Evolutionary conservation across 306 rosid species (phyloP).

Genomic region (Oxytropis ochrocephala): DNA sequence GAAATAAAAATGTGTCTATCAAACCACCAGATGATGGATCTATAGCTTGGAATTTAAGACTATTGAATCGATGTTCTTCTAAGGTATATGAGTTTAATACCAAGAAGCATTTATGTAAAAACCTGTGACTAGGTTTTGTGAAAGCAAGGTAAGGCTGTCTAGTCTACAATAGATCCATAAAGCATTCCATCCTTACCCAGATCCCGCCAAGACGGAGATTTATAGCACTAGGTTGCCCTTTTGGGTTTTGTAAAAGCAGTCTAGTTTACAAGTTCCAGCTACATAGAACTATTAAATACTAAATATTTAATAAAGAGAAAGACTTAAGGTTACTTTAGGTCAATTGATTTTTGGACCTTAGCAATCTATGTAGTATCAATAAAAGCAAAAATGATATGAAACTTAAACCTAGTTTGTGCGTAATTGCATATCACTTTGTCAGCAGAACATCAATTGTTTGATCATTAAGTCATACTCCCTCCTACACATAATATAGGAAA

Average conservation of each 20-base stretch:
- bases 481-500: too few species aligned
- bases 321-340: neutral
- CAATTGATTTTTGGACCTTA: conserved; percentile 1
- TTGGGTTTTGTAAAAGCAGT: neutral
- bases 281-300: neutral
- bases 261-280: neutral
- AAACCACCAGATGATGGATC: neutral
- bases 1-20: neutral
- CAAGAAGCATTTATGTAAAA: too few species aligned
- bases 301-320: neutral
- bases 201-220: neutral
- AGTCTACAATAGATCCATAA: too few species aligned
- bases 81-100: too few species aligned
- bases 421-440: neutral
- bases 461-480: neutral
- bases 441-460: neutral
- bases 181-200: neutral
- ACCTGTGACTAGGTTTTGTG: too few species aligned
- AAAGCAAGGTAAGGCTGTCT: too few species aligned
- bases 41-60: neutral
- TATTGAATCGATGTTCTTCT: neutral
- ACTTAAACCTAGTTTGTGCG: neutral
- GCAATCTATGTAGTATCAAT: neutral
- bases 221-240: neutral
- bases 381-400: neutral